Evolutionary conservation across 352 stramenopile species (phyloP).

Genomic region (Achlya hypogyna): DNA sequence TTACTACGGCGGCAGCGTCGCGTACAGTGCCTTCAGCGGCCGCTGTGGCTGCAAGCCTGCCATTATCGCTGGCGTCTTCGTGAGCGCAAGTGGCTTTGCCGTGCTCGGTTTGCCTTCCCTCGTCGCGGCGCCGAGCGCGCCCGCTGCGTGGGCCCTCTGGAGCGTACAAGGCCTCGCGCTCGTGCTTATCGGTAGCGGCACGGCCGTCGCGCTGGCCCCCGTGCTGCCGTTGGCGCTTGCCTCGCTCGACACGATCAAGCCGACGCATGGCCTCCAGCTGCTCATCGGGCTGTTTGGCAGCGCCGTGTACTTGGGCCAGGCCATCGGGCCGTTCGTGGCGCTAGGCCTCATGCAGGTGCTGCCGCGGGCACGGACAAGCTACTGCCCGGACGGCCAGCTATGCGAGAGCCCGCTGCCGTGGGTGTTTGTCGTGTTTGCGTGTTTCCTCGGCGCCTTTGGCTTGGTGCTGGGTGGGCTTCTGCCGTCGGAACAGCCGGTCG

Average conservation of each 20-base stretch:
- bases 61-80: conserved; percentile 42
- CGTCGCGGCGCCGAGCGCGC: neutral
- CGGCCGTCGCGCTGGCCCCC: conserved; percentile 46
- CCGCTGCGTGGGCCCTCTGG: conserved; percentile 28
- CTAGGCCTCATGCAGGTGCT: conserved; percentile 41
- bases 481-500: conserved; percentile 21
- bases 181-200: conserved; percentile 44
- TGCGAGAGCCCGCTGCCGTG: conserved; percentile 53
- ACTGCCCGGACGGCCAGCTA: conserved; percentile 28
- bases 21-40: conserved; percentile 51
- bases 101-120: conserved; percentile 38
- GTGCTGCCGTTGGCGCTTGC: conserved; percentile 49
- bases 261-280: conserved; percentile 41
- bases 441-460: conserved; percentile 29
- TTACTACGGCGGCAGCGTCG: conserved; percentile 49
- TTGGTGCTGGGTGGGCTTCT: neutral
- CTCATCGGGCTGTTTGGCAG: conserved; percentile 59
- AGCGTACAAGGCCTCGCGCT: conserved; percentile 40
- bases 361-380: conserved; percentile 30
- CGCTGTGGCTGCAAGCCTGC: conserved; percentile 53
- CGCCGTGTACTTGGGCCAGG: conserved; percentile 58
- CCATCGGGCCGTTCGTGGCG: conserved; percentile 47
- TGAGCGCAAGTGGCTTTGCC: conserved; percentile 45
- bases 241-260: conserved; percentile 30
- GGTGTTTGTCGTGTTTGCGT: conserved; percentile 48